phyloP scores from a whole-genome alignment of 306 rosid species.

The Arachis stenosperma region DNA sequence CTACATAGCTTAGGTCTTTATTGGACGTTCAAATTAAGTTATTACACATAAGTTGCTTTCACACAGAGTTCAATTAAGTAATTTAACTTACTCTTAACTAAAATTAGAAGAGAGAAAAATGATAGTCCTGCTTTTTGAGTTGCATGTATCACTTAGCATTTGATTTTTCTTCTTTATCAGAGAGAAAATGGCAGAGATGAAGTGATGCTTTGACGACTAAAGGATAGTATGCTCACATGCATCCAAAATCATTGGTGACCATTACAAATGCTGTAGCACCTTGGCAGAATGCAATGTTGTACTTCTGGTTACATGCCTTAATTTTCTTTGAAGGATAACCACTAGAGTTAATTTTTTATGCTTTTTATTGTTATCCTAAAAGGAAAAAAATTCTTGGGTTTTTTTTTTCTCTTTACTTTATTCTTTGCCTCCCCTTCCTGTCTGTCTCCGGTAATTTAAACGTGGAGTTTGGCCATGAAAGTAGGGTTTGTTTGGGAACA shows the following conservation, averaged over 20 bases:
- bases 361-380: background rate
- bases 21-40: too few species aligned
- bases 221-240: slow-evolving; percentile 28
- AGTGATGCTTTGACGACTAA: slow-evolving; percentile 34
- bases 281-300: slow-evolving; percentile 14
- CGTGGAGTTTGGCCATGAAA: slow-evolving; percentile 34
- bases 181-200: slow-evolving; percentile 88
- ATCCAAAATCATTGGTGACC: slow-evolving; percentile 33
- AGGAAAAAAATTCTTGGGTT: background rate
- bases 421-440: slow-evolving; percentile 37
- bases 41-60: too few species aligned
- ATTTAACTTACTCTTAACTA: too few species aligned
- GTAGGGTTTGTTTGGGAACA: slow-evolving; percentile 32
- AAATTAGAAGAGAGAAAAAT: background rate
- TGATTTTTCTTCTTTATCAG: slow-evolving; percentile 55
- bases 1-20: too few species aligned
- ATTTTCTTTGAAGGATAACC: background rate
- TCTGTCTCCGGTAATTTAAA: slow-evolving; percentile 14
- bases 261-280: slow-evolving; percentile 10
- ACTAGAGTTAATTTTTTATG: background rate
- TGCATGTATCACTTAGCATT: slow-evolving; percentile 34
- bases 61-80: too few species aligned
- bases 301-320: slow-evolving; percentile 31
- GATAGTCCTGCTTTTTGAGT: slow-evolving; percentile 11
- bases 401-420: background rate